Percentiles rank a stretch among this genome's conserved stretches.
These are phyloP conservation scores for Naegleria fowleri DNA, from an alignment of 208 protist species.

Conservation along the genomic window DNA sequence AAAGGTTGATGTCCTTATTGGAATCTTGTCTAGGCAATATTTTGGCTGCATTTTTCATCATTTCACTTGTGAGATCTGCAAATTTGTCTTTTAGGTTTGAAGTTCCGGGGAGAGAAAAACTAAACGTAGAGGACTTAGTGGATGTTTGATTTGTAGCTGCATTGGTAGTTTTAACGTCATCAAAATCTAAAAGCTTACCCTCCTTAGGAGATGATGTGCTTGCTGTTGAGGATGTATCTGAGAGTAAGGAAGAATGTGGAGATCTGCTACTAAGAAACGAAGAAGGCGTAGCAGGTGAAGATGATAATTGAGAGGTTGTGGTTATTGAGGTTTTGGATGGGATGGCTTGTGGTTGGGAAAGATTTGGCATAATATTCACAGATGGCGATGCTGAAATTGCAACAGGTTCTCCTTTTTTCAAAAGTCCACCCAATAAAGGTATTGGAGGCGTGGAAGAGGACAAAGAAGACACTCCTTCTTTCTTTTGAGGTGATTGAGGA, in stretches of 20 bases:
- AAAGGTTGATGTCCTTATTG: neutral
- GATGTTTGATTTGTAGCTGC: neutral
- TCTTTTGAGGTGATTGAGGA: neutral
- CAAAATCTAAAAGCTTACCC: neutral
- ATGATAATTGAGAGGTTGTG: neutral
- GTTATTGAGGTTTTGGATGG: neutral
- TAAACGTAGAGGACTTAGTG: neutral
- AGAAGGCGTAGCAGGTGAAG: neutral
- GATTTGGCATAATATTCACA: neutral
- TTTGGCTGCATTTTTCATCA: neutral
- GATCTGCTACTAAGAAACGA: neutral
- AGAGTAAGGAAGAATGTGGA: too few relatives aligned
- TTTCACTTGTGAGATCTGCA: neutral
- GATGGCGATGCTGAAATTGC: too few relatives aligned
- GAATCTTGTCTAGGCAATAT: neutral
- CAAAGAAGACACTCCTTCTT: neutral
- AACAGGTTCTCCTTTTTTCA: neutral
- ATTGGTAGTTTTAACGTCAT: neutral
- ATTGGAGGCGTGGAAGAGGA: neutral
- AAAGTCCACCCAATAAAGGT: neutral
- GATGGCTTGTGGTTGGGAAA: neutral
- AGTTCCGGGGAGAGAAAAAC: neutral
- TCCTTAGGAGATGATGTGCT: neutral
- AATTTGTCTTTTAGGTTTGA: neutral
- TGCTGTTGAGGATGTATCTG: neutral